These are phyloP conservation scores for Rutstroemia sydowiana DNA, from an alignment of 2,329 filamentous ascomycete species.

Conservation along the genomic window DNA sequence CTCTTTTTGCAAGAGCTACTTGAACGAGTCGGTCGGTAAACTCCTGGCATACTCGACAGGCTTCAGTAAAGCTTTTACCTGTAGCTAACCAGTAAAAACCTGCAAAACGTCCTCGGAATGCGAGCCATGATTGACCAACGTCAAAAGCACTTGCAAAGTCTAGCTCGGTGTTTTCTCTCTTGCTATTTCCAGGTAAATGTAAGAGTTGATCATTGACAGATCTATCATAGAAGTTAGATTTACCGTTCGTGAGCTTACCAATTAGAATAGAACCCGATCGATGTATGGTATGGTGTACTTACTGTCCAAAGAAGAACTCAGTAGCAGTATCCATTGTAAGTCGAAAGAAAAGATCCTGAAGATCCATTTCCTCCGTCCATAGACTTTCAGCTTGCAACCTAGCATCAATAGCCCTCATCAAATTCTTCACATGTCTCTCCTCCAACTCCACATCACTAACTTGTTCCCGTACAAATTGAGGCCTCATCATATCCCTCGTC, in stretches of 20 bases:
- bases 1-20: constrained; percentile 14
- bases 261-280: background rate
- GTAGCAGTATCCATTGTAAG: constrained; percentile 29
- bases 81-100: background rate
- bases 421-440: no score
- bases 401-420: no score
- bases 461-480: no score
- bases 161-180: no score
- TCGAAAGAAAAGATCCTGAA: constrained; percentile 52
- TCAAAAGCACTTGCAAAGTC: constrained; percentile 16
- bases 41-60: background rate
- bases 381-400: no score
- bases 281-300: constrained; percentile 31
- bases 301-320: constrained; percentile 45
- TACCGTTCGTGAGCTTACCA: no score
- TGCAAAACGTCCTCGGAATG: background rate
- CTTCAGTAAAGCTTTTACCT: background rate
- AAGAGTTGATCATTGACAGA: no score
- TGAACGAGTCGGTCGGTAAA: constrained; percentile 23
- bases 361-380: constrained; percentile 38
- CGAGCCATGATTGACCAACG: constrained; percentile 34
- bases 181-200: no score
- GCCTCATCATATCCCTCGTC: constrained; percentile 36
- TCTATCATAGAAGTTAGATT: no score
- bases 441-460: no score